phyloP scores from a whole-genome alignment of 257 asterid genomes.

The Gentiana dahurica region DNA sequence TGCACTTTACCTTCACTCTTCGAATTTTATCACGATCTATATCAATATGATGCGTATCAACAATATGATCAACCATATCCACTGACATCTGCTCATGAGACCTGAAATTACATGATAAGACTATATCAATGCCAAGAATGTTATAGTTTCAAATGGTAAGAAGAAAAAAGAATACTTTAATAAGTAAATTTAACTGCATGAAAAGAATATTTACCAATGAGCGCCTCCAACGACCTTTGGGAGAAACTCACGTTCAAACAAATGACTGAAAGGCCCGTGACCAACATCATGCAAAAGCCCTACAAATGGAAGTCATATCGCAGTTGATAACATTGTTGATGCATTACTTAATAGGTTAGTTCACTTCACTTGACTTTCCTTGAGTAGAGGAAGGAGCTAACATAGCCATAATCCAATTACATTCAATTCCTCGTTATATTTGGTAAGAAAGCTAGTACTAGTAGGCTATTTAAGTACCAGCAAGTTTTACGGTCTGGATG shows the following conservation, averaged over 20 bases:
- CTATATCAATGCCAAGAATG: too few relatives aligned
- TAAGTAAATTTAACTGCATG: neutral
- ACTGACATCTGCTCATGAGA: slow-evolving; percentile 90
- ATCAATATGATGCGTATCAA: slow-evolving; percentile 73
- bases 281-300: slow-evolving; percentile 95
- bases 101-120: slow-evolving; percentile 29
- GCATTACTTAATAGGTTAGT: slow-evolving; percentile 1
- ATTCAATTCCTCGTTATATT: neutral
- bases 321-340: neutral
- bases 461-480: slow-evolving; percentile 34
- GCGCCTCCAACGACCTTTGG: slow-evolving; percentile 48
- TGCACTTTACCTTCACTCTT: slow-evolving; percentile 59
- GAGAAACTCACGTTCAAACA: slow-evolving; percentile 88
- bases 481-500: slow-evolving; percentile 74
- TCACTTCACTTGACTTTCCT: too few relatives aligned
- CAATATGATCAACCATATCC: slow-evolving; percentile 68
- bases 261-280: slow-evolving; percentile 95
- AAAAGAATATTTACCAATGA: slow-evolving; percentile 43
- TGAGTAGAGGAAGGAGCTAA: neutral
- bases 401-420: neutral
- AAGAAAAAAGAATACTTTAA: neutral
- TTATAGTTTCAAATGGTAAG: too few relatives aligned
- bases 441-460: slow-evolving; percentile 7
- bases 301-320: slow-evolving; percentile 19
- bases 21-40: slow-evolving; percentile 41